phyloP scores from a whole-genome alignment of 164 flowering plant species.

The Vitis riparia region DNA sequence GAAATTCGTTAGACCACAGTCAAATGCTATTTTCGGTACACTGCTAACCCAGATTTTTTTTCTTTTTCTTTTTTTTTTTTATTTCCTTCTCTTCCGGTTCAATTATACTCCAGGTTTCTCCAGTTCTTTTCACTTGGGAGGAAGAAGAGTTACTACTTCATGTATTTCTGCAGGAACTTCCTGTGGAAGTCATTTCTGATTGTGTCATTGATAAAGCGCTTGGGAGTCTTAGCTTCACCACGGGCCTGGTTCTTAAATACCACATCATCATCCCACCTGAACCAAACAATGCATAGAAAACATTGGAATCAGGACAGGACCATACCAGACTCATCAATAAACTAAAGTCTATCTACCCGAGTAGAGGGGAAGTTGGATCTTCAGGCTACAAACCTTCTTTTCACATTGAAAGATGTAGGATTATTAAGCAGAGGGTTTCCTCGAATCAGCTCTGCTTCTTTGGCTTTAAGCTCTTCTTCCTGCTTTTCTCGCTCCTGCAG shows the following conservation, averaged over 20 bases:
- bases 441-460: constrained; percentile 81
- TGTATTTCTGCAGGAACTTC: constrained; percentile 90
- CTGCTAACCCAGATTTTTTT: too few relatives aligned
- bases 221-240: constrained; percentile 83
- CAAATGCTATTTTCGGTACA: too few relatives aligned
- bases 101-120: too few relatives aligned
- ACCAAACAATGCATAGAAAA: neutral
- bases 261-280: constrained; percentile 98
- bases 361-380: neutral
- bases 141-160: constrained; percentile 49
- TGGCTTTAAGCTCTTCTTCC: constrained; percentile 84
- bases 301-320: too few relatives aligned
- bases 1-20: too few relatives aligned
- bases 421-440: constrained; percentile 88
- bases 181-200: constrained; percentile 91
- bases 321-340: neutral
- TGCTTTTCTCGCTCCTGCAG: constrained; percentile 62
- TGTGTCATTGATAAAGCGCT: constrained; percentile 96
- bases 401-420: constrained; percentile 68
- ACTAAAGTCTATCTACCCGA: neutral
- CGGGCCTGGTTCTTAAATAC: constrained; percentile 97
- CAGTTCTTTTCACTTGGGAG: neutral
- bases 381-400: constrained; percentile 62
- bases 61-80: too few relatives aligned
- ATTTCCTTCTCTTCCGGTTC: too few relatives aligned